phyloP scores from a whole-genome alignment of 192 early-diverging fungal genomes.

The Backusella sp. region DNA sequence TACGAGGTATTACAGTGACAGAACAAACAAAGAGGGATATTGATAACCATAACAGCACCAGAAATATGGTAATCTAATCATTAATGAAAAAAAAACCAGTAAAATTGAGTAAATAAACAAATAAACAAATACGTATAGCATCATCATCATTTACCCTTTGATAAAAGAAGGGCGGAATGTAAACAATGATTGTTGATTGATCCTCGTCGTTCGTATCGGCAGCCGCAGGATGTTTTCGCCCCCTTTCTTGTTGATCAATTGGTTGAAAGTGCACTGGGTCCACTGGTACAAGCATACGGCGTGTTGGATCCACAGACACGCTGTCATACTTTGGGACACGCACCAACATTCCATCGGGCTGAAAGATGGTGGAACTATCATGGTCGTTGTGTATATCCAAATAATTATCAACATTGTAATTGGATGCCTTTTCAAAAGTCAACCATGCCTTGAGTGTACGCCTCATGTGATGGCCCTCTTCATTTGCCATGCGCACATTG shows the following conservation, averaged over 20 bases:
- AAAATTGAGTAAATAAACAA: neutral
- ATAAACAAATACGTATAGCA: neutral
- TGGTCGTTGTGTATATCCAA: conserved; percentile 44
- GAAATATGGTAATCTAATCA: conserved; percentile 39
- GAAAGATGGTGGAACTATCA: conserved; percentile 51
- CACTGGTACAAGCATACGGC: conserved; percentile 80
- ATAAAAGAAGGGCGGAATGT: conserved; percentile 74
- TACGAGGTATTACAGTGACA: conserved; percentile 45
- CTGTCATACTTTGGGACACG: conserved; percentile 87
- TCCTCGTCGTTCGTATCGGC: conserved; percentile 50
- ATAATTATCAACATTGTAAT: conserved; percentile 38
- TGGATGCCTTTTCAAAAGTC: conserved; percentile 39
- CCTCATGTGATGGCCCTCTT: conserved; percentile 69
- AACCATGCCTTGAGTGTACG: conserved; percentile 54
- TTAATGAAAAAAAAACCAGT: neutral
- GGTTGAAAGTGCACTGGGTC: conserved; percentile 54
- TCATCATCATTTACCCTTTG: conserved; percentile 41
- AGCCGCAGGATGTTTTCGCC: conserved; percentile 52
- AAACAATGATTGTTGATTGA: conserved; percentile 74
- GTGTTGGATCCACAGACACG: conserved; percentile 76
- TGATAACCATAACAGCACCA: conserved; percentile 53
- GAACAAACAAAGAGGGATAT: conserved; percentile 49
- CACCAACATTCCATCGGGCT: conserved; percentile 64
- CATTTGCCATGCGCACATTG: conserved; percentile 60
- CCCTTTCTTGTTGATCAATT: conserved; percentile 56